Base-by-base conservation (phyloP, 1,284 basidiomycete genomes). In the Heterobasidion occidentale region DNA sequence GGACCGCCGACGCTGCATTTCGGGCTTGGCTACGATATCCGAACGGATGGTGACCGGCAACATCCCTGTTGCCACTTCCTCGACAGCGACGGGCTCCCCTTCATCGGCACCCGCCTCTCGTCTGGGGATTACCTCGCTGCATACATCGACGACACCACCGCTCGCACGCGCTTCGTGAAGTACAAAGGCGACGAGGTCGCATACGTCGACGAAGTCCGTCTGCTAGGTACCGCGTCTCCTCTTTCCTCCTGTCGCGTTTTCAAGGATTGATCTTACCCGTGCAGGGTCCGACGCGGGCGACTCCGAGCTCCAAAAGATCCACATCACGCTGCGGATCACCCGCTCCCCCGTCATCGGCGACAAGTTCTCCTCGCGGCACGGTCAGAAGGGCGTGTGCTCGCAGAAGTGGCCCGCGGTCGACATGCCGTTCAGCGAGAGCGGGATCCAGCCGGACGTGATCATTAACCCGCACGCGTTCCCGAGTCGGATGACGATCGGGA, bases 401-500 rank as follows among this genome's bases (percentile, higher is more conserved):
- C 97, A 99, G 68, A 98, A 98, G 74, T 99, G 95, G 93, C 96
- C 97, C 2, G 84, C 89, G 36, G 77, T 98, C 63, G 97, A 99
- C 71, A 98, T 99, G 97, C 97, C 97, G 8, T 99, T 99, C 78
- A 88, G 86, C 62, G 97, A 99, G 75, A 96, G 92, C 61, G 97
- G 97, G 12, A 95, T 99, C 83, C 96, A 98, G 71, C 97, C 97
- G 1, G 97, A 99, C 71, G 87, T 99, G 55, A 99, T 99, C 71
- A 99, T 99, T 78, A 99, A 99, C 73, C 97, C 97, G 36, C 97
- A 99, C 71, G 97, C 97, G 19, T 99, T 99, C 80, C 97, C 97
- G 1, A 93, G 89, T 77, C 93, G 97, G 64, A 99, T 99, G 97
- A 99, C 97, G 7, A 99, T 99, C 65, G 97, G 97, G 58, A 99